phyloP scores from a whole-genome alignment of 306 rosid species.

The Trifolium repens region DNA sequence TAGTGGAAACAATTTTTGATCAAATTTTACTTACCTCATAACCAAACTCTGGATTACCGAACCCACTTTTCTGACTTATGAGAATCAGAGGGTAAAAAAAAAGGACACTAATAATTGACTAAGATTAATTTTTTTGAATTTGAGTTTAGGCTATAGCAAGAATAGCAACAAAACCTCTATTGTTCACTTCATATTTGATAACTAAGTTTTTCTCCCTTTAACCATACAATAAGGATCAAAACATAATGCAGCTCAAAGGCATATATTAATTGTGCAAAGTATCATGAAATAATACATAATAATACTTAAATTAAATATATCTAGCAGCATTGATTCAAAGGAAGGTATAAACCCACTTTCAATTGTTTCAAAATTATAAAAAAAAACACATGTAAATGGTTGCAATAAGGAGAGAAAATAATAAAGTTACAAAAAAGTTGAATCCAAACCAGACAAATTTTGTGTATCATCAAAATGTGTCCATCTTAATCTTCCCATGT shows the following conservation, averaged over 20 bases:
- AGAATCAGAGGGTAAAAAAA: no score
- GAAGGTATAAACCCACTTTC: conserved; percentile 36
- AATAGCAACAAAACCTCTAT: no score
- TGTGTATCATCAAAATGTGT: conserved; percentile 43
- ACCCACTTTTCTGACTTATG: no score
- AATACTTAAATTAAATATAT: conserved; percentile 18
- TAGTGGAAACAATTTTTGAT: no score
- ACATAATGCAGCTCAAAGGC: conserved; percentile 41
- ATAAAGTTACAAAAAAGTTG: conserved; percentile 31
- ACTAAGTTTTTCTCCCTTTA: background rate
- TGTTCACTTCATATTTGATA: no score
- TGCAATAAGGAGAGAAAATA: conserved; percentile 36
- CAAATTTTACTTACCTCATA: no score
- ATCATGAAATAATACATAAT: conserved; percentile 14
- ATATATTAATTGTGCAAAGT: conserved; percentile 38
- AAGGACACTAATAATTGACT: no score
- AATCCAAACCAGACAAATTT: conserved; percentile 48
- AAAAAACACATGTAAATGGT: conserved; percentile 39
- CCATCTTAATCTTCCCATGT: conserved; percentile 45
- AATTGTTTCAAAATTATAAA: conserved; percentile 6
- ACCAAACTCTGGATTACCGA: no score
- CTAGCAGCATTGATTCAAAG: conserved; percentile 40
- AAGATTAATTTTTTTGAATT: no score
- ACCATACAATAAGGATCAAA: conserved; percentile 23
- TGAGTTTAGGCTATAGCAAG: no score